A percentile compares a stretch with the other conserved stretches of the same genome.
Conservation (phyloP, 805 yeast genomes). For the Yamadazyma paraphyllophila region DNA sequence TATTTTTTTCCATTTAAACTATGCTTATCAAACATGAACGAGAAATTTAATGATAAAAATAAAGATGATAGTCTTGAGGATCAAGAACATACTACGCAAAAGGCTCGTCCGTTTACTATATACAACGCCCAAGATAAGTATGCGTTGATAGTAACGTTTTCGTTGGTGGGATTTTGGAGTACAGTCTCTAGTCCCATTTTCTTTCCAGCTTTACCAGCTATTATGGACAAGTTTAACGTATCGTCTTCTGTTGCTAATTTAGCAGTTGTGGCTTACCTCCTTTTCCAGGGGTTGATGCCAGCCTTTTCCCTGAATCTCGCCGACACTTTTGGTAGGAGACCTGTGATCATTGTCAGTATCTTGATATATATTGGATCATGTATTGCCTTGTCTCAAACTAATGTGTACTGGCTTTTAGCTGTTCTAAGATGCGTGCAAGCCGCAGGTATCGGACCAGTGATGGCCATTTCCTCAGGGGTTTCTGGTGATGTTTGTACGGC, state of each 20-base stretch:
- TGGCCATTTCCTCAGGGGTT: constrained; percentile 67
- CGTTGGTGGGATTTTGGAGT: constrained; percentile 61
- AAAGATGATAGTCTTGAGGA: not conserved
- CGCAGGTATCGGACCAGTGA: constrained; percentile 70
- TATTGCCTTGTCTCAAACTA: constrained; percentile 61
- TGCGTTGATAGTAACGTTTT: constrained; percentile 36
- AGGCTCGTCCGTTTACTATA: constrained; percentile 40
- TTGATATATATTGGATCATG: constrained; percentile 57
- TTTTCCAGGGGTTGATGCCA: constrained; percentile 78
- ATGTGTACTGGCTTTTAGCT: constrained; percentile 59
- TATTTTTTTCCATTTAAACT: not conserved
- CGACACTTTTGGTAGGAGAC: constrained; percentile 72
- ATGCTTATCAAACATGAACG: not conserved
- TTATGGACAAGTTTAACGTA: constrained; percentile 54
- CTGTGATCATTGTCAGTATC: constrained; percentile 56
- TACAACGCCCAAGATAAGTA: constrained; percentile 41
- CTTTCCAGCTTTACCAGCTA: constrained; percentile 67
- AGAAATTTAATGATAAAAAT: not conserved
- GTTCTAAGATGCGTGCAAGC: constrained; percentile 76
- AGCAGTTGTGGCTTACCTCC: constrained; percentile 72
- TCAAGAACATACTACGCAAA: not conserved
- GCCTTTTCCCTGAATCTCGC: constrained; percentile 65
- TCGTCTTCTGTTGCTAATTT: constrained; percentile 59
- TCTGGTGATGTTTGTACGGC: constrained; percentile 72
- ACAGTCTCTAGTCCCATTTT: constrained; percentile 74